Percentiles rank a stretch among this genome's conserved stretches.
These are phyloP conservation scores for Tylopilus plumbeoviolaceoides DNA, from an alignment of 768 basidiomycete species.

Conservation along the genomic window DNA sequence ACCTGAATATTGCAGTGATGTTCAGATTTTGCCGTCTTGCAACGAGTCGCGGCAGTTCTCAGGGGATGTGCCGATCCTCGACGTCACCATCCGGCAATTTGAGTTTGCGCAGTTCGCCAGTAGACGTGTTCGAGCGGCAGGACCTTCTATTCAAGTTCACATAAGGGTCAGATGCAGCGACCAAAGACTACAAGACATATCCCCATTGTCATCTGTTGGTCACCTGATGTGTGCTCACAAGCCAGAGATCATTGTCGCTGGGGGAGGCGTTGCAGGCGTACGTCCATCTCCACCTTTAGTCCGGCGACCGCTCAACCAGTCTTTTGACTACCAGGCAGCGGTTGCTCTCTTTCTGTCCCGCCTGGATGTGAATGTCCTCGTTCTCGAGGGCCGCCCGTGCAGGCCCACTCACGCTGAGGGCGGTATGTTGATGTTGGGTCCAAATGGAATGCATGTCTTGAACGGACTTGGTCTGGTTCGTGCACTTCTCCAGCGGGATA, in stretches of 20 bases:
- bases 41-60: too few species aligned
- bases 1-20: too few species aligned
- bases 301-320: neutral
- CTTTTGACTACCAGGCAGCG: conserved; percentile 9
- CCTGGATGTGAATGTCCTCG: conserved; percentile 11
- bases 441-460: conserved; percentile 29
- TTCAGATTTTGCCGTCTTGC: too few species aligned
- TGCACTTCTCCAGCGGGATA: conserved; percentile 21
- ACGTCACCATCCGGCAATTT: conserved; percentile 6
- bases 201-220: neutral
- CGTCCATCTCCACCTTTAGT: conserved; percentile 4
- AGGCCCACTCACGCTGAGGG: conserved; percentile 20
- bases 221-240: conserved; percentile 15
- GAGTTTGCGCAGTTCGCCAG: conserved; percentile 1
- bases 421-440: conserved; percentile 26
- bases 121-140: conserved; percentile 21
- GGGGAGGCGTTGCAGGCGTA: conserved; percentile 28
- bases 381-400: conserved; percentile 22
- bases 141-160: too few species aligned
- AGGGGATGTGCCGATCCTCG: neutral
- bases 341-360: conserved; percentile 26
- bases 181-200: neutral
- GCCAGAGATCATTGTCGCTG: conserved; percentile 25
- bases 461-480: conserved; percentile 24
- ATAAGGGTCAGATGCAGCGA: conserved; percentile 1